phyloP scores from a whole-genome alignment of 2,329 filamentous ascomycete species.

The Colletotrichum eleusines region DNA sequence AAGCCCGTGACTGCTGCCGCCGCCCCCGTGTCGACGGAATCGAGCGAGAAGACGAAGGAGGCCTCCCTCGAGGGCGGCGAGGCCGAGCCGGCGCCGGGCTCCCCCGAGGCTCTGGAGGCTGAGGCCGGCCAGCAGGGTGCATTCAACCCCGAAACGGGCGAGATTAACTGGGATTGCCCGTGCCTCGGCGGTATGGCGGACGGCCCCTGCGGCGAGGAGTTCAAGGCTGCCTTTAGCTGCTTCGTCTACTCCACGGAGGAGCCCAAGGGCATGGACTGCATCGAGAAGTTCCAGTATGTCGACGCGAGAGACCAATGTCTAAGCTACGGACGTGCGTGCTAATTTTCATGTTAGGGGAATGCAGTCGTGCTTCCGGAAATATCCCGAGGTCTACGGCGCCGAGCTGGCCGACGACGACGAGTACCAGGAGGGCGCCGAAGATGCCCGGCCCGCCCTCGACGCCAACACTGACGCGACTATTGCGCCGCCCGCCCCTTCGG shows the following conservation, averaged over 20 bases:
- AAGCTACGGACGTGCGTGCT: conserved; percentile 42
- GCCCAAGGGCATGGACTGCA: conserved; percentile 97
- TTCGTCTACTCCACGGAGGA: conserved; percentile 97
- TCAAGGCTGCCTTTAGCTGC: conserved; percentile 96
- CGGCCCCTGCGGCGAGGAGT: conserved; percentile 94
- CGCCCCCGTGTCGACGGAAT: conserved; percentile 42
- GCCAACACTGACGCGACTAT: conserved; percentile 43
- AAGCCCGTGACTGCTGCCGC: conserved; percentile 43
- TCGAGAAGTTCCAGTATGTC: conserved; percentile 94
- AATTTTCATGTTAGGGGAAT: conserved; percentile 75
- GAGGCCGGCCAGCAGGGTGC: conserved; percentile 90
- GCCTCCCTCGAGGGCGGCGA: conserved; percentile 37
- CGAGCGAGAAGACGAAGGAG: conserved; percentile 42
- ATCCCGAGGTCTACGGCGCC: conserved; percentile 92
- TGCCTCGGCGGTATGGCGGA: conserved; percentile 97
- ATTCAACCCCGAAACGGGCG: conserved; percentile 97
- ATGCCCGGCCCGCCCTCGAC: conserved; percentile 47
- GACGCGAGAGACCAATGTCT: neutral
- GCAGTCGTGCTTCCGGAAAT: conserved; percentile 95
- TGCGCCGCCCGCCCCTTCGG: conserved; percentile 16
- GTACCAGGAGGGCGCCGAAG: conserved; percentile 45
- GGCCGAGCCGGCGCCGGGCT: conserved; percentile 46
- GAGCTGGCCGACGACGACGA: conserved; percentile 84
- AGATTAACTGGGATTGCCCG: conserved; percentile 99
- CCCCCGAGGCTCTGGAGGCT: conserved; percentile 73